phyloP scores from a whole-genome alignment of 2,329 filamentous ascomycete genomes.

The Microdochium nivale region DNA sequence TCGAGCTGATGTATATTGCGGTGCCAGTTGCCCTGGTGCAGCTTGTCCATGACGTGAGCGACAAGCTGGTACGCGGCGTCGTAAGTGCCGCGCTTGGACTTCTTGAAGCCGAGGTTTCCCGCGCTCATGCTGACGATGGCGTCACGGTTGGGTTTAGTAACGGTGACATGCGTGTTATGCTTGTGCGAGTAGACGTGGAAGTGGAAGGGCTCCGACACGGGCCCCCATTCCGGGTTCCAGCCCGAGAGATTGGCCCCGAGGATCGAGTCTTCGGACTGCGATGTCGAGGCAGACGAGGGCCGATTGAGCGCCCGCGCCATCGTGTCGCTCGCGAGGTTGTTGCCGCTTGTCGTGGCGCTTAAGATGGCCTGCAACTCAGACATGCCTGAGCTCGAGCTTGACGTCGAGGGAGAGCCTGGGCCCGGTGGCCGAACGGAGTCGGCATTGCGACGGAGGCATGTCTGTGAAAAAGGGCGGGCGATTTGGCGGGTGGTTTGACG shows the following conservation, averaged over 20 bases:
- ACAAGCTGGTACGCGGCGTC: slow-evolving; percentile 89
- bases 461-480: slow-evolving; percentile 29
- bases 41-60: slow-evolving; percentile 72
- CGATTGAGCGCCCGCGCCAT: not conserved
- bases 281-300: not conserved
- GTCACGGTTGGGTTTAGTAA: slow-evolving; percentile 73
- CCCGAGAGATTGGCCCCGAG: not conserved
- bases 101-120: slow-evolving; percentile 88
- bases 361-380: slow-evolving; percentile 25
- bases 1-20: slow-evolving; percentile 70
- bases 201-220: slow-evolving; percentile 59
- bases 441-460: slow-evolving; percentile 10
- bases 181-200: slow-evolving; percentile 80
- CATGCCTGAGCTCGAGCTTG: slow-evolving; percentile 57
- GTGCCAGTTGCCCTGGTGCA: slow-evolving; percentile 74
- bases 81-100: slow-evolving; percentile 71
- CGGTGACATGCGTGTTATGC: slow-evolving; percentile 92
- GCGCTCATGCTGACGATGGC: slow-evolving; percentile 72
- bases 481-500: slow-evolving; percentile 14
- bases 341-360: not conserved
- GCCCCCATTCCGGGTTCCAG: slow-evolving; percentile 15
- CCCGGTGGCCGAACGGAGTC: not conserved
- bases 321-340: not conserved
- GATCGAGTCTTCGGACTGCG: not conserved
- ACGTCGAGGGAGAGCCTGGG: not conserved